Evolutionary conservation across 352 stramenopile genomes (phyloP).

Genomic region (Phytophthora macrochlamydospora): DNA sequence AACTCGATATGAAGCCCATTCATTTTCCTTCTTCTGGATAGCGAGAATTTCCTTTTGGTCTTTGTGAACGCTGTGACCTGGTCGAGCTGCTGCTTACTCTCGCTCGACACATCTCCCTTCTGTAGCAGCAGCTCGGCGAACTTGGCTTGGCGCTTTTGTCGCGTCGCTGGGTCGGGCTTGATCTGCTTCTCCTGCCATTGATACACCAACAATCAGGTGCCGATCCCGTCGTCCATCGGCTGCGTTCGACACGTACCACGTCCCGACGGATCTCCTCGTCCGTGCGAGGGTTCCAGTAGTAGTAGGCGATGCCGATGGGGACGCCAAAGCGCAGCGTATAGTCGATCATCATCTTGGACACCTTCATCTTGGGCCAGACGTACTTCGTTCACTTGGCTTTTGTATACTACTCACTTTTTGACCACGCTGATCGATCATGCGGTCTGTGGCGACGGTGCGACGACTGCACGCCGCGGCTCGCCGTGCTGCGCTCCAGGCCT

Average conservation of each 20-base stretch:
- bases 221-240: background rate
- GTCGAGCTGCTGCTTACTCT: conserved; percentile 77
- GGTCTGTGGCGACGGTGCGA: conserved; percentile 18
- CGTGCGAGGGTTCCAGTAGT: conserved; percentile 73
- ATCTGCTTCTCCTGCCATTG: conserved; percentile 64
- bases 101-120: conserved; percentile 46
- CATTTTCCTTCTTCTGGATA: conserved; percentile 29
- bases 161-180: conserved; percentile 59
- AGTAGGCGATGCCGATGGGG: conserved; percentile 65
- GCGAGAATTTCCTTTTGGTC: conserved; percentile 41
- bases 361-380: conserved; percentile 51
- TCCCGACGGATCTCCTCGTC: conserved; percentile 80
- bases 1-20: conserved; percentile 2
- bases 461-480: conserved; percentile 24
- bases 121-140: conserved; percentile 80
- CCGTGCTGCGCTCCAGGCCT: background rate
- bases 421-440: background rate
- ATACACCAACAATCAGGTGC: conserved; percentile 5
- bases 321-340: conserved; percentile 78
- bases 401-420: background rate
- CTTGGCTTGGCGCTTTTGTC: conserved; percentile 74
- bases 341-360: conserved; percentile 85
- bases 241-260: conserved; percentile 51
- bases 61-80: conserved; percentile 78
- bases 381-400: background rate